Percentiles rank a stretch among this genome's conserved stretches.
Conservation (phyloP, 257 asterid species). For the Scutellaria barbata region DNA sequence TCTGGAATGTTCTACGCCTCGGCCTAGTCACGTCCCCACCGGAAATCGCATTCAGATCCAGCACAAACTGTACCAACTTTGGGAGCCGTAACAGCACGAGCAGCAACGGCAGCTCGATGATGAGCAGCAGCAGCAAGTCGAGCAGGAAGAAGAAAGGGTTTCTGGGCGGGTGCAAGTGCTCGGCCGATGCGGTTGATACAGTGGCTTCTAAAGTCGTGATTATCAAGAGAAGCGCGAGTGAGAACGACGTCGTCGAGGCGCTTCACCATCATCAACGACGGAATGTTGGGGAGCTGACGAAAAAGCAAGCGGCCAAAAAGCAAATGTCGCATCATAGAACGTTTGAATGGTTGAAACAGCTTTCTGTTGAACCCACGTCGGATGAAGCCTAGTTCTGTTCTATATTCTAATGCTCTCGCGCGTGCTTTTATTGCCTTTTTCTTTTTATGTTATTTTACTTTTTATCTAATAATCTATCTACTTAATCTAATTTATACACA, state of each 20-base stretch:
- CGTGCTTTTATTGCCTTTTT: constrained; percentile 39
- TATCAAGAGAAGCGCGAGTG: constrained; percentile 41
- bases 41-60: constrained; percentile 62
- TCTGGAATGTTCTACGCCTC: constrained; percentile 53
- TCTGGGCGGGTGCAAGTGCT: constrained; percentile 67
- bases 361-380: constrained; percentile 61
- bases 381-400: constrained; percentile 40
- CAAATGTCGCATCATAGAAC: constrained; percentile 79
- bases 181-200: constrained; percentile 60
- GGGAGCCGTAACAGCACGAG: constrained; percentile 62
- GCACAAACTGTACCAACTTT: constrained; percentile 17
- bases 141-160: constrained; percentile 40
- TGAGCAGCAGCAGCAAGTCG: constrained; percentile 2
- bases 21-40: constrained; percentile 75
- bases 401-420: constrained; percentile 30
- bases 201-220: constrained; percentile 40
- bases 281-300: constrained; percentile 23
- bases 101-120: constrained; percentile 38
- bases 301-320: constrained; percentile 35
- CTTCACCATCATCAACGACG: background rate
- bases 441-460: constrained; percentile 18
- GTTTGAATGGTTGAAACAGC: constrained; percentile 92
- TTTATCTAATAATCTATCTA: background rate
- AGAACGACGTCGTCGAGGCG: constrained; percentile 32
- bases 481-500: background rate